Evolutionary conservation across 768 basidiomycete genomes (phyloP), one percentile per base, ranked within the genome.

Genomic region (Xerocomus spinulosus): DNA sequence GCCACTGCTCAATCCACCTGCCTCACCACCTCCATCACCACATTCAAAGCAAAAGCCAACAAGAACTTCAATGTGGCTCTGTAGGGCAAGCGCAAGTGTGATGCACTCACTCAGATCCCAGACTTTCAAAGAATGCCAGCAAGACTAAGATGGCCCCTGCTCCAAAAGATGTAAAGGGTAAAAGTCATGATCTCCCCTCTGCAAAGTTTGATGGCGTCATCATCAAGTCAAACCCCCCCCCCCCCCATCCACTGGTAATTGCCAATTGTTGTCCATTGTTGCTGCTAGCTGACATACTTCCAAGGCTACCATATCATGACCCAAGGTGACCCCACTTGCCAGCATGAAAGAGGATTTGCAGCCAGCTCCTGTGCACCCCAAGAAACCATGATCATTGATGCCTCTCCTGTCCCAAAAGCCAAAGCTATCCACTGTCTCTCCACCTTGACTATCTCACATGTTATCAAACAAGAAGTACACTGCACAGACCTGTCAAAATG

Each of bases 21-120:
- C 62, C 76, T 56, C 73, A 69, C 57, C 70, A 72, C 61, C 54
- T 62, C 62, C 41, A 63, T 67, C 6, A 69, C 72, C 5, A 67
- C 72, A 34, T 68, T 75, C 8, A 58, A 57, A 48, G 66, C 65
- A 24, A 68, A 67, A 23, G 53, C 42, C 1, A 60, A 74, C 53
- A 70, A 75, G 30, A 66, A 68, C 52, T 57, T 64, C 18, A 79
- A 83, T 35, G 68, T 69, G 13, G 66, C 71, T 17, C 70, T 72
- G 3, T 74, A 75, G 38, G 79, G 76, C 28, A 87, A 87, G 62
- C 78, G 87, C 47, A 90, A 89, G 64, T 83, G 88, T 17, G 82
- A 83, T 40, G 86, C 82, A 0, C 72, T 91, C 34, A 78, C 79
- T n/a, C n/a, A n/a, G n/a, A n/a, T n/a, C n/a, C 13, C 89, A 91